Evolutionary conservation across 805 yeast genomes (phyloP).

Genomic region (Schizosaccharomyces osmophilus): DNA sequence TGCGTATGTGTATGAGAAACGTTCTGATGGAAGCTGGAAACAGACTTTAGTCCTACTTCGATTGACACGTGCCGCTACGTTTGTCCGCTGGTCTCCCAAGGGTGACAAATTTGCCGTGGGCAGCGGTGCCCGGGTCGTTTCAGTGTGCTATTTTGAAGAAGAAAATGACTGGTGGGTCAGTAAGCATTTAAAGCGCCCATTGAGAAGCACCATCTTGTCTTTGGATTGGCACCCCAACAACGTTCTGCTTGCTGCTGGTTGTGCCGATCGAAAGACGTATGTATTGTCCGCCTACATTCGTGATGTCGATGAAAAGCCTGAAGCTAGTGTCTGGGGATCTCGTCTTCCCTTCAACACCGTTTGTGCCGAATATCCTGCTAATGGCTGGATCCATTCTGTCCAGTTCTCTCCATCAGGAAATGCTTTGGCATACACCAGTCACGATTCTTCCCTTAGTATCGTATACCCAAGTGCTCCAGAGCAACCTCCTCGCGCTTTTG

Average conservation of each 20-base stretch:
- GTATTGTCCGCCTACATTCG: constrained; percentile 77
- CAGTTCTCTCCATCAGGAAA: constrained; percentile 62
- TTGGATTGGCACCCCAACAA: constrained; percentile 86
- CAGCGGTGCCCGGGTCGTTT: constrained; percentile 78
- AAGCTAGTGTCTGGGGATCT: constrained; percentile 73
- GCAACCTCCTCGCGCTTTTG: constrained; percentile 35
- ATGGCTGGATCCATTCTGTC: constrained; percentile 82
- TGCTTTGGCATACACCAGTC: constrained; percentile 56
- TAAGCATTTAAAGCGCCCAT: constrained; percentile 87
- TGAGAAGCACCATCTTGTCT: constrained; percentile 60
- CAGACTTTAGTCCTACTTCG: constrained; percentile 82
- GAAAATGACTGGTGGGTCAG: constrained; percentile 99
- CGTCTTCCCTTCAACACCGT: constrained; percentile 82
- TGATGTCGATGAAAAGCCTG: constrained; percentile 66
- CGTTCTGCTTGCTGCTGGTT: constrained; percentile 69
- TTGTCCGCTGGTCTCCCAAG: constrained; percentile 81
- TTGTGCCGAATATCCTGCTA: constrained; percentile 53
- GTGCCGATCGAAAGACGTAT: constrained; percentile 78
- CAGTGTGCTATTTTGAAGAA: constrained; percentile 84
- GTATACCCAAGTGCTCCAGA: constrained; percentile 53
- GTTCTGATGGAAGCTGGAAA: constrained; percentile 36
- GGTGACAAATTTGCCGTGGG: constrained; percentile 96
- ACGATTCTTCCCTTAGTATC: constrained; percentile 62
- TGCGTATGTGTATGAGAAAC: constrained; percentile 85
- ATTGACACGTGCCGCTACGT: constrained; percentile 85